phyloP scores from a whole-genome alignment of 306 rosid species.

The Pueraria montana region DNA sequence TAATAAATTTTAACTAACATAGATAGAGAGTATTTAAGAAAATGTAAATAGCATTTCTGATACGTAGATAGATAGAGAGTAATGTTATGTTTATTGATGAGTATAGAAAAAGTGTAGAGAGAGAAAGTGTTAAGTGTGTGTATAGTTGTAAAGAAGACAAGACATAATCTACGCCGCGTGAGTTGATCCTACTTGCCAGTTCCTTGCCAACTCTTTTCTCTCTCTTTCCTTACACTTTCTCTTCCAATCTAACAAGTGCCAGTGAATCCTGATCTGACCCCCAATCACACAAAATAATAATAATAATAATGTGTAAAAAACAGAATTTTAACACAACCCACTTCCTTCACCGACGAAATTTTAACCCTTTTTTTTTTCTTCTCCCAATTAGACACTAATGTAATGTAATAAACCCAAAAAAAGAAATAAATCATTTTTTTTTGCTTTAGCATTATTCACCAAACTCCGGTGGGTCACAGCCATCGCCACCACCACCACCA shows the following conservation, averaged over 20 bases:
- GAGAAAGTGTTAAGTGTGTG: not conserved
- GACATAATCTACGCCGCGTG: slow-evolving; percentile 54
- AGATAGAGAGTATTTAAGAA: too few relatives aligned
- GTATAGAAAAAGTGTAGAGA: not conserved
- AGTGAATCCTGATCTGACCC: slow-evolving; percentile 36
- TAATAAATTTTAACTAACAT: too few relatives aligned
- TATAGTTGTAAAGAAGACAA: not conserved
- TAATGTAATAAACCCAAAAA: not conserved
- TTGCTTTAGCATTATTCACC: slow-evolving; percentile 36
- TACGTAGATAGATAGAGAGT: too few relatives aligned
- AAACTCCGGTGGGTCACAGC: slow-evolving; percentile 57
- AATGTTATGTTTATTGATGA: too few relatives aligned
- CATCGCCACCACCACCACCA: slow-evolving; percentile 66
- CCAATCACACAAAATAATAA: not conserved
- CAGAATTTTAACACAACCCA: slow-evolving; percentile 32
- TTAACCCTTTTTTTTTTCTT: not conserved
- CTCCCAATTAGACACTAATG: not conserved
- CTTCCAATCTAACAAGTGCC: slow-evolving; percentile 41
- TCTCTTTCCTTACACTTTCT: not conserved
- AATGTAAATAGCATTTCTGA: too few relatives aligned
- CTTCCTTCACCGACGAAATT: slow-evolving; percentile 42
- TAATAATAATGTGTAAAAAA: not conserved
- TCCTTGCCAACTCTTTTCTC: not conserved
- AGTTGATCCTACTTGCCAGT: slow-evolving; percentile 52
- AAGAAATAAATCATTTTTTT: not conserved